Evolutionary conservation across 1,139 yeast species (phyloP), one percentile per base, ranked within the genome.

Genomic region (Kodamaea derodonti): DNA sequence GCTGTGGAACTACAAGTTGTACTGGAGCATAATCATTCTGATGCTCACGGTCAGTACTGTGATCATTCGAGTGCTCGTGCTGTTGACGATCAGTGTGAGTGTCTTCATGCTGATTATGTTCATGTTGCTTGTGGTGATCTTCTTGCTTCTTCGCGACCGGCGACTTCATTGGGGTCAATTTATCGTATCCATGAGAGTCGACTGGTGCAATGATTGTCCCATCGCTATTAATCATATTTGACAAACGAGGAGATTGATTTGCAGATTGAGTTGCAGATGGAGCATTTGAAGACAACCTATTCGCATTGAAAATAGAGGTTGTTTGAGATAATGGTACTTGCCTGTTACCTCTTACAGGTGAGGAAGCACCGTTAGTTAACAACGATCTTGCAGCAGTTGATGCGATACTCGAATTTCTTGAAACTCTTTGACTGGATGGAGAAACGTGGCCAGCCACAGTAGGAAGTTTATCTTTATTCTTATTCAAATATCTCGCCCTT

Each of bases 191-290:
- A 18, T 29, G 37, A 1, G 68, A 54, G 12, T 65, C 74, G 12
- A 66, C 60, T 0, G 75, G 72, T 1, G 75, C 65, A 20, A 68
- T 64, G 9, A 67, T 62, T 2, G 75, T 69, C 2, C 75, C 75
- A 42, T 69, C 75, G 45, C 74, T 67, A 40, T 69, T 69, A 32
- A 69, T 68, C 64, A 69, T 61, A 42, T 68, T 69, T 25, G 65
- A 49, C 33, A 68, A 52, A 38, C 65, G 56, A 9, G 64, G 64
- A 12, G 72, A 68, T 13, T 65, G 62, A 34, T 55, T 58, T 34
- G 55, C 59, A 39, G 50, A 54, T 29, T 55, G 58, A 3, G 70
- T 62, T 41, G 62, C 64, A 1, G 72, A 64, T 18, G 9, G 6
- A 18, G 22, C 22, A n/a, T n/a, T n/a, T 7, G 69, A 62, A 2